Conservation (phyloP, 2,329 filamentous ascomycete genomes). For the Neophaeococcomyces mojaviensis region DNA sequence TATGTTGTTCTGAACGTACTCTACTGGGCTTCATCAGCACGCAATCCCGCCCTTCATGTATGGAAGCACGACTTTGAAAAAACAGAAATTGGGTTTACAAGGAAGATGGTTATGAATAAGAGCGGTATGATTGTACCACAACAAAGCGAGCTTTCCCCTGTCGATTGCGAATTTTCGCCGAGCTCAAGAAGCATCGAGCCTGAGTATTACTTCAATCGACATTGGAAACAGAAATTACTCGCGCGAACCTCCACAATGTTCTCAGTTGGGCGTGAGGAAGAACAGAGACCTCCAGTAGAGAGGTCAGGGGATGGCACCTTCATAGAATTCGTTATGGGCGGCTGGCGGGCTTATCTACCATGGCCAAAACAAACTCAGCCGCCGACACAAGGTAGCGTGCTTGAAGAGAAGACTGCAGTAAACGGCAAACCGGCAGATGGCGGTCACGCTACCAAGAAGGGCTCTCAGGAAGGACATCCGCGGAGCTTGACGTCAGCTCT, state of each 20-base stretch:
- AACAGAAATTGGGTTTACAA: neutral
- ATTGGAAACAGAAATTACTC: too few species aligned
- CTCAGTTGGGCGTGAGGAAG: too few species aligned
- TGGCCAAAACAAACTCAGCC: too few species aligned
- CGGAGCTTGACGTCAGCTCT: constrained; percentile 33
- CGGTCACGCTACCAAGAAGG: constrained; percentile 13
- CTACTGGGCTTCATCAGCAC: constrained; percentile 48
- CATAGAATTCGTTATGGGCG: too few species aligned
- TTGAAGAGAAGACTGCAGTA: too few species aligned
- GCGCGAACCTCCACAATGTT: too few species aligned
- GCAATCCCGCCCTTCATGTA: constrained; percentile 14
- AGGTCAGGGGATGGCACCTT: too few species aligned
- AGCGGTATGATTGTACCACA: neutral
- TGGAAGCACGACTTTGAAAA: constrained; percentile 15
- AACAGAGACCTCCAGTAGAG: too few species aligned
- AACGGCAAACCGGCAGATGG: neutral
- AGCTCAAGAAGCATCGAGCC: neutral
- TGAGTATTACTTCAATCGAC: neutral
- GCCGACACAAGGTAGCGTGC: too few species aligned
- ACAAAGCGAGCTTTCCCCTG: neutral
- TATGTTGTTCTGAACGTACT: constrained; percentile 55
- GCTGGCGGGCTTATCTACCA: too few species aligned
- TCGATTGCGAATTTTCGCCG: too few species aligned
- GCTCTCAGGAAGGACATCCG: too few species aligned
- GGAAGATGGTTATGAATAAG: neutral